Evolutionary conservation across 306 rosid genomes (phyloP).

Genomic region (Comarum palustre): DNA sequence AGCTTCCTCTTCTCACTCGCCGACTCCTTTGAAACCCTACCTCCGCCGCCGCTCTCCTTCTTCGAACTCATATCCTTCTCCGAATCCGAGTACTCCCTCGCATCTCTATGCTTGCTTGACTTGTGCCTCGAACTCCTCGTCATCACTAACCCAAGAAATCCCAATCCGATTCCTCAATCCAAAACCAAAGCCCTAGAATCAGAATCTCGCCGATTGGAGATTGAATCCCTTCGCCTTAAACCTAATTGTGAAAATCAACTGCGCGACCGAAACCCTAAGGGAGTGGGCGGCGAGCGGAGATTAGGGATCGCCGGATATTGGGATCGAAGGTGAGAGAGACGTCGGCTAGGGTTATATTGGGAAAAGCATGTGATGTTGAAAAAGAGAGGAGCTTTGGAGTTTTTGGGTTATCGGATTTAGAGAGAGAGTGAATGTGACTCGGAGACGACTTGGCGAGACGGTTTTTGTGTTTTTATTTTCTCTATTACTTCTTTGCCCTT

Average conservation of each 20-base stretch:
- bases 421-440: conserved; percentile 37
- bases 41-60: conserved; percentile 63
- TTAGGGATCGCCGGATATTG: conserved; percentile 35
- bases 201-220: conserved; percentile 9
- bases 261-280: neutral
- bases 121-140: conserved; percentile 95
- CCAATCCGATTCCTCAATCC: conserved; percentile 6
- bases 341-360: conserved; percentile 52
- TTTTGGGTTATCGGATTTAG: conserved; percentile 30
- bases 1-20: conserved; percentile 68
- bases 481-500: conserved; percentile 40
- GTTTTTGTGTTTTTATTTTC: neutral
- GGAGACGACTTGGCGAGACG: conserved; percentile 34
- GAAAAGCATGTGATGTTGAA: conserved; percentile 30
- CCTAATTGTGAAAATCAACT: conserved; percentile 8
- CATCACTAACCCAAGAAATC: conserved; percentile 63
- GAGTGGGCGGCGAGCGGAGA: conserved; percentile 27
- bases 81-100: conserved; percentile 79
- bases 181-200: conserved; percentile 45
- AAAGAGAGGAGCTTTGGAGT: conserved; percentile 19
- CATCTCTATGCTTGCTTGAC: conserved; percentile 86
- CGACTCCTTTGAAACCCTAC: conserved; percentile 61
- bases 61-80: conserved; percentile 67
- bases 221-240: conserved; percentile 37
- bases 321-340: conserved; percentile 34